Conservation (phyloP, 768 basidiomycete species). For the Leccinum aurantiacum region DNA sequence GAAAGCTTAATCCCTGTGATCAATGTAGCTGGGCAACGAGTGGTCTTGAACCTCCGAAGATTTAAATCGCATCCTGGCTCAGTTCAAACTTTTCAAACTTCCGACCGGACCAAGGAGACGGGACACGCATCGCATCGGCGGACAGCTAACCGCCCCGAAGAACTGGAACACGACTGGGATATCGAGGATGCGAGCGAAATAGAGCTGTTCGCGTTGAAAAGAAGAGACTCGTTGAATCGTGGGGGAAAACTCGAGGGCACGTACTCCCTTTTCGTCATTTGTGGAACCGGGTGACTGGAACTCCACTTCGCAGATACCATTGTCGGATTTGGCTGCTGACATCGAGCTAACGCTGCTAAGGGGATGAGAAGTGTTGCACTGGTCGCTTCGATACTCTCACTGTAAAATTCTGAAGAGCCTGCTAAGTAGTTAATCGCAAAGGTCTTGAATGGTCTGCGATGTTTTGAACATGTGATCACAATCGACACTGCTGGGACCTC, state of each 20-base stretch:
- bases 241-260: background rate
- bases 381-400: background rate
- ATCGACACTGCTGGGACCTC: background rate
- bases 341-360: no score
- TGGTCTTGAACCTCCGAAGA: no score
- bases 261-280: background rate
- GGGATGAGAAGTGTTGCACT: no score
- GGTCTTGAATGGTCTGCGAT: background rate
- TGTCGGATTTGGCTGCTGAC: no score
- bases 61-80: no score
- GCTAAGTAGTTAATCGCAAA: background rate
- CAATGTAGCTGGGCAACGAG: no score
- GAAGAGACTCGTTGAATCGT: background rate
- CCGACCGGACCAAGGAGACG: no score
- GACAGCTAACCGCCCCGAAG: no score
- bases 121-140: background rate
- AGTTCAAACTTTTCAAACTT: background rate
- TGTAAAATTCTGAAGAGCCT: background rate
- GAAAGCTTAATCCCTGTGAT: no score
- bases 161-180: background rate
- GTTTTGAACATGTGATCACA: background rate
- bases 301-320: no score
- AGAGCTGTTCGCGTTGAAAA: background rate
- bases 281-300: background rate
- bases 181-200: background rate